Base-by-base conservation (phyloP, 768 basidiomycete genomes). In the Lentinula raphanica region DNA sequence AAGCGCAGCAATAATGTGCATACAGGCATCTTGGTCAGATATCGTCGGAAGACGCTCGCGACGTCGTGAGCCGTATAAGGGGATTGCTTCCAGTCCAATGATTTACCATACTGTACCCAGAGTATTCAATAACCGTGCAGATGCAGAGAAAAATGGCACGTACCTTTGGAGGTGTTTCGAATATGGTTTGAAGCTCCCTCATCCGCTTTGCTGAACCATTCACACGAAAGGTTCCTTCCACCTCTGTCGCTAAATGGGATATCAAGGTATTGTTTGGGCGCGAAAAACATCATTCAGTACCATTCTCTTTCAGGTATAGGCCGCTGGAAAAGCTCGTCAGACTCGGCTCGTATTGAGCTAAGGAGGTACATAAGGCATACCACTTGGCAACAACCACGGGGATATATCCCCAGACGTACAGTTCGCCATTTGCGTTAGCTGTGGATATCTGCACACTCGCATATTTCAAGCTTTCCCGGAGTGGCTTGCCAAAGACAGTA, bases 361-460 rank as follows among this genome's bases (percentile, higher is more conserved):
- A 48, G 54, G 74, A 49, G 45, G 19, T n/a, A n/a, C n/a, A n/a
- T 19, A 35, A n/a, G 32, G 73, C 87, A 66, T 65, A 93, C 92
- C 94, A 98, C 74, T 97, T 98, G 46, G 96, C 96, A 40, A 99
- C 96, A 54, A 98, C 94, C 40, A 98, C 92, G 8, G 96, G 96
- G 49, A 99, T 92, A 68, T 90, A 90, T 1, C 95, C 94, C 89
- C 92, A 95, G 5, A 94, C 88, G 68, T 90, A 92, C 17, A 92
- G 79, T 62, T 90, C 85, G 7, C 93, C 93, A 60, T 83, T 83
- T 11, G 87, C 78, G 59, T 88, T 90, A 5, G 91, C 87, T 13
- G 94, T 96, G 9, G 90, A 92, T 68, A 98, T 96, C 67, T 95
- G 94, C 1, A 97, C 96, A 65, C 84, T 89, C 15, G 96, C 96